Evolutionary conservation across 768 basidiomycete genomes (phyloP), one percentile per base, ranked within the genome.

Genomic region (Glaciozyma martinii): DNA sequence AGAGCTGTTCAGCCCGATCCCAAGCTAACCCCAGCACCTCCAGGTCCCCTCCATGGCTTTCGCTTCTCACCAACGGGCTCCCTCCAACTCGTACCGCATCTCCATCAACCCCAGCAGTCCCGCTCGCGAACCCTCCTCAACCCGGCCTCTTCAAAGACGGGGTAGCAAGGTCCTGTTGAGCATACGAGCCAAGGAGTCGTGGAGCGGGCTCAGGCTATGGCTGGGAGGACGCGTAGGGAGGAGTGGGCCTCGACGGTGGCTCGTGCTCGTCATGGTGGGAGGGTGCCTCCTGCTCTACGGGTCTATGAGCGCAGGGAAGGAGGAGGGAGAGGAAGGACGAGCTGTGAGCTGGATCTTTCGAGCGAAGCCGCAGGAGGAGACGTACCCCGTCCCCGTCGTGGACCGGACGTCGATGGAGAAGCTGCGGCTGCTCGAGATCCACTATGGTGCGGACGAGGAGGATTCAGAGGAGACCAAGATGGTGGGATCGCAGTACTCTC

Each of bases 391-490:
- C 19, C 68, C 68, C 18, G 56, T 52, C 12, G 68, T 70, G 29
- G 71, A 72, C 55, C 59, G 71, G 33, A 19, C 49, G 10, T 57
- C 68, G 3, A 60, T 70, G 62, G 69, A 72, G 27, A 70, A 70
- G 62, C 66, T 73, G 37, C 63, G 68, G 13, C 63, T 71, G 13
- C 66, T 71, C 57, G 68, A 68, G 56, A 68, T 73, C 37, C 70
- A 73, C 43, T 47, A 53, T 12, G 70, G 66, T 21, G 52, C 62
- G 27, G 65, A 68, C 64, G 61, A 64, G 44, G 65, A 66, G 8
- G 59, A 60, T n/a, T 32, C 47, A 0, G 29, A 47, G 29, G 65
- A 53, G 16, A 49, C 44, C 10, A 42, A 23, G 29, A 30, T 30
- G 42, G 49, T 23, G 3, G 58, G 37, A 58, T 37, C 46, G 56